Conservation (phyloP, 78 protist genomes). For the Tieghemostelium lacteum region DNA sequence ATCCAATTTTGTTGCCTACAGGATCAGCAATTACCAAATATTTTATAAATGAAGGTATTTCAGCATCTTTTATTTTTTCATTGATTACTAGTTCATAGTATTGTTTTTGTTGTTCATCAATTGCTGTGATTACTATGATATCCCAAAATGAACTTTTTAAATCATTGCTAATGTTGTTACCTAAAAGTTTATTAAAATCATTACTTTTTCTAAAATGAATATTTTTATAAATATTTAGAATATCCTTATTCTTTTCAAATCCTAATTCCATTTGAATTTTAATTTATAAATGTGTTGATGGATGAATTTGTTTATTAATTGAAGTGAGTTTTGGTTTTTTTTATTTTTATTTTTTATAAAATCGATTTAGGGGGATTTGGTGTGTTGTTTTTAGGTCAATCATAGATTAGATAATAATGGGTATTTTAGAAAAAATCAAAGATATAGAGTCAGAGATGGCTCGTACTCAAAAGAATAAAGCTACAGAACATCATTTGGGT, state of each 20-base stretch:
- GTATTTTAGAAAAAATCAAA: conserved; percentile 81
- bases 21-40: conserved; percentile 73
- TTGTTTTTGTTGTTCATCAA: conserved; percentile 59
- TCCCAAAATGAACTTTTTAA: conserved; percentile 25
- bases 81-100: conserved; percentile 40
- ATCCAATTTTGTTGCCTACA: conserved; percentile 59
- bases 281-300: too few species aligned
- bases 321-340: too few species aligned
- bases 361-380: too few species aligned
- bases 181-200: conserved; percentile 9
- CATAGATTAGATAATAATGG: conserved; percentile 14
- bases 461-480: conserved; percentile 99
- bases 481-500: conserved; percentile 94
- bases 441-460: conserved; percentile 90
- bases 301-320: too few species aligned
- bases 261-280: conserved; percentile 63
- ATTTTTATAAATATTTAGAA: conserved; percentile 5
- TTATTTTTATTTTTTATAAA: too few species aligned
- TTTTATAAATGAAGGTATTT: conserved; percentile 29
- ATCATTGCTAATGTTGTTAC: background rate
- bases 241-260: conserved; percentile 17
- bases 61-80: conserved; percentile 12
- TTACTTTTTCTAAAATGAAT: conserved; percentile 36
- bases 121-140: conserved; percentile 69
- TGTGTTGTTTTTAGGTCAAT: too few species aligned